Percentiles rank a stretch among this genome's conserved stretches.
Evolutionary conservation across 75 land plant genomes (phyloP).

Genomic region (Pinus tabuliformis): DNA sequence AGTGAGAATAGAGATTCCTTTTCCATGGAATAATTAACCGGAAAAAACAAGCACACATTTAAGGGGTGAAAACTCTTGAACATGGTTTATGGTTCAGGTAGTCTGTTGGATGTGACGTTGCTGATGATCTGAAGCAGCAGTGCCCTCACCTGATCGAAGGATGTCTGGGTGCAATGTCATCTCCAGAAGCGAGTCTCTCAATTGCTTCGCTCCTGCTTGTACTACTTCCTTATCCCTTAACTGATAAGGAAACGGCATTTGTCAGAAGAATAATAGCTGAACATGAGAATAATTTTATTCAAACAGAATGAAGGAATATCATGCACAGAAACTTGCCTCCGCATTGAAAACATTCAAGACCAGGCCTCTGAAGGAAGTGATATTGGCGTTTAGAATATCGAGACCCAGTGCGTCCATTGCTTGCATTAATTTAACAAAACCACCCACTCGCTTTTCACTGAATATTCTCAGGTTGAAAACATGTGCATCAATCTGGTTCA

Average conservation of each 20-base stretch:
- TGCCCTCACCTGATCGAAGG: not conserved
- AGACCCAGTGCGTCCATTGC: no score
- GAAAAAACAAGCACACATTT: no score
- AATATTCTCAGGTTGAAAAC: no score
- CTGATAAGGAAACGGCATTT: constrained; percentile 24
- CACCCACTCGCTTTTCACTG: no score
- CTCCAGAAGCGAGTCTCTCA: constrained; percentile 78
- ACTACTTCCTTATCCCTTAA: constrained; percentile 69
- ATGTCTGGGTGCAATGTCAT: constrained; percentile 41
- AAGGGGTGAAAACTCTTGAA: no score
- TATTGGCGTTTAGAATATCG: constrained; percentile 16
- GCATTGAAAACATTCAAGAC: constrained; percentile 72
- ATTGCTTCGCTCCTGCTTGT: constrained; percentile 80
- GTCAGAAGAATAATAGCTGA: not conserved
- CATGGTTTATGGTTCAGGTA: no score
- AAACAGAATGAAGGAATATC: not conserved
- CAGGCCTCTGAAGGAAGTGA: constrained; percentile 63
- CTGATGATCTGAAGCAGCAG: constrained; percentile 6
- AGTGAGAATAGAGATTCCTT: no score
- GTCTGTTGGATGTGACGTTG: not conserved
- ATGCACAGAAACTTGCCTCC: constrained; percentile 43
- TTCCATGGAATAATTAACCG: no score
- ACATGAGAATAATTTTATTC: not conserved
- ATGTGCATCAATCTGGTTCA: constrained; percentile 44
- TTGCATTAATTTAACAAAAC: no score